Evolutionary conservation across 306 rosid species (phyloP).

Genomic region (Psophocarpus tetragonolobus): DNA sequence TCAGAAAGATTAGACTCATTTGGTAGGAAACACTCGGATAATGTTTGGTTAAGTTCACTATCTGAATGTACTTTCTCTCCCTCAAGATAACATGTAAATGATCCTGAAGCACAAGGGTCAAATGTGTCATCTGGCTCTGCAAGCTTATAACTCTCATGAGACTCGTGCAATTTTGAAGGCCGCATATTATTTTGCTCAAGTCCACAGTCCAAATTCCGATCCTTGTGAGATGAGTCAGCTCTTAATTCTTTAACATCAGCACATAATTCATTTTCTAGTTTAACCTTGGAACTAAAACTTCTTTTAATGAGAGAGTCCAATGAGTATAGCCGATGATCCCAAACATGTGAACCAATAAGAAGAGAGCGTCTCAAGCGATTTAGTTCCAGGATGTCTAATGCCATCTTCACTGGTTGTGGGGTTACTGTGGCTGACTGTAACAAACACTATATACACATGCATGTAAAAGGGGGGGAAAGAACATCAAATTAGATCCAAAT

Average conservation of each 20-base stretch:
- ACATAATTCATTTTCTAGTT: slow-evolving; percentile 42
- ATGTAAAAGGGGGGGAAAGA: not conserved
- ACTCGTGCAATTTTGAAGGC: slow-evolving; percentile 47
- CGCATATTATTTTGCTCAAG: slow-evolving; percentile 38
- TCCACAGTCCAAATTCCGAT: slow-evolving; percentile 35
- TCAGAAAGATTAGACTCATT: slow-evolving; percentile 82
- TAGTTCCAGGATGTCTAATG: slow-evolving; percentile 69
- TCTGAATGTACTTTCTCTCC: slow-evolving; percentile 54
- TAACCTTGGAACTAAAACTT: slow-evolving; percentile 45
- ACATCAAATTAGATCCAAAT: slow-evolving; percentile 17
- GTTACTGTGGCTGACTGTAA: slow-evolving; percentile 59
- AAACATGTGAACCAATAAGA: slow-evolving; percentile 74
- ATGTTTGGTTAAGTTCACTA: slow-evolving; percentile 42
- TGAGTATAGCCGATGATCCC: slow-evolving; percentile 82
- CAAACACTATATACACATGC: slow-evolving; percentile 44
- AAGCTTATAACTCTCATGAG: slow-evolving; percentile 39
- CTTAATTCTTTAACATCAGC: slow-evolving; percentile 45
- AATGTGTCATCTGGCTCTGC: slow-evolving; percentile 40
- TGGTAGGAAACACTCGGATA: slow-evolving; percentile 38
- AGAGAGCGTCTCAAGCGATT: slow-evolving; percentile 82
- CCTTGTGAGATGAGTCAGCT: slow-evolving; percentile 48
- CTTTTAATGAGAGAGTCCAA: slow-evolving; percentile 64
- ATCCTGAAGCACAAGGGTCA: slow-evolving; percentile 45
- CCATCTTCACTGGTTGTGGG: slow-evolving; percentile 46
- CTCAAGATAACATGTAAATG: slow-evolving; percentile 29